Evolutionary conservation across 176 grass and related monocot species (phyloP), one percentile per base, ranked within the genome.

Genomic region (Bothriochloa decipiens): DNA sequence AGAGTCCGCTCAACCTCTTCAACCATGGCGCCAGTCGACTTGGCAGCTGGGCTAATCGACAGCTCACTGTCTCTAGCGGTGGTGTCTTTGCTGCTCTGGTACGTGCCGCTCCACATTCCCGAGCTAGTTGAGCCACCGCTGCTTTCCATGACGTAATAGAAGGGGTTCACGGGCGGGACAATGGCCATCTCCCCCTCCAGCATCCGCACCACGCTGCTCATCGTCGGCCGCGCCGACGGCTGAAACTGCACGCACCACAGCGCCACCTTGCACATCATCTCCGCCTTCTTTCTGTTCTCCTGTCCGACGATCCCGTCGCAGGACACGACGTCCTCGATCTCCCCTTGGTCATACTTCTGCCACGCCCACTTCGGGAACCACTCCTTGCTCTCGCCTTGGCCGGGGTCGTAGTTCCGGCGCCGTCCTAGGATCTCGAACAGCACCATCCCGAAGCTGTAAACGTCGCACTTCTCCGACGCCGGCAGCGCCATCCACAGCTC

Each of bases 191-290:
- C 94, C 60, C 94, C 94, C 16, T 97, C 85, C 46, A 94, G 84
- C 94, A 97, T 97, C 71, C 94, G 75, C 81, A 94, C 84, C 57
- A 97, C 91, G 36, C 40, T 87, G 68, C 53, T 91, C 91, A 97
- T 97, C 16, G 89, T 87, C 13, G 94, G 94, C 14, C 94, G 42
- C 39, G 81, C 87, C 8, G 90, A 68, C 41, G 85, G 82, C 70
- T 90, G 81, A 72, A 94, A 97, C 76, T 97, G 91, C 12, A 92
- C 81, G 47, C 94, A 97, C 94, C 94, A 97, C 18, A 94, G 41
- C 17, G 91, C 89, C 76, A 97, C 94, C 89, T 90, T 85, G 71
- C 94, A 97, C 89, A 93, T 91, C 85, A 78, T 93, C 87, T 86
- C 82, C 2, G 87, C 91, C 75, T 87, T 93, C 64, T 84, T 84